Evolutionary conservation across 2,329 filamentous ascomycete genomes (phyloP), one percentile per base, ranked within the genome.

Genomic region (Botrytis elliptica): DNA sequence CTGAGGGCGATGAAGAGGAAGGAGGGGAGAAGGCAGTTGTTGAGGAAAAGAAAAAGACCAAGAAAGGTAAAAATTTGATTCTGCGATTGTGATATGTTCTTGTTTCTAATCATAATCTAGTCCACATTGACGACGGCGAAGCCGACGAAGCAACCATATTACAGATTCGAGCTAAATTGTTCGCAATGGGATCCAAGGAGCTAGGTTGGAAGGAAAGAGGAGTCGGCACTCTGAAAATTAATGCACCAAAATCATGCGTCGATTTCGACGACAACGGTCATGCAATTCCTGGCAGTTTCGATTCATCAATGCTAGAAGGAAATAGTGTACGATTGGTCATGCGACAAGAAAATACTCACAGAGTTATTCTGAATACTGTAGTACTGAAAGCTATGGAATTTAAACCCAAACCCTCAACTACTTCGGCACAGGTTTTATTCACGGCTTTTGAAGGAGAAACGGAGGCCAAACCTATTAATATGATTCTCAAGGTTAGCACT

Each of bases 121-220:
- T 91, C 42, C 84, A 85, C 66, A 88, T 95, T 60, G 92, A 97
- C 81, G 95, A 96, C 70, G 95, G 95, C 73, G 95, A 98, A 83
- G 90, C 94, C 79, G 90, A 90, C 67, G 95, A 98, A 82, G 86
- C 86, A 33, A 95, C 92, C 2, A 84, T 93, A 67, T 88, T 95
- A 80, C 88, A 90, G 63, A 90, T 92, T 74, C 91, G 95, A 76
- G 92, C 93, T 33, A 97, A 97, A 82, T 88, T 98, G 74, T 98
- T 93, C 84, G 88, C 91, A 74, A 92, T 96, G 79, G 90, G 92
- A 76, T 89, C 79, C 8, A 81, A 81, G 76, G 79, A 89, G 76
- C 86, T 86, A 52, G 87, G 86, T 64, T 98, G 95, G 95, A 95
- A 95, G 82, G 95, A 98, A 83, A 90, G 95, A 70, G 95, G 95